These are phyloP conservation scores for Globisporangium irregulare DNA, from an alignment of 352 stramenopile species.

Conservation along the genomic window DNA sequence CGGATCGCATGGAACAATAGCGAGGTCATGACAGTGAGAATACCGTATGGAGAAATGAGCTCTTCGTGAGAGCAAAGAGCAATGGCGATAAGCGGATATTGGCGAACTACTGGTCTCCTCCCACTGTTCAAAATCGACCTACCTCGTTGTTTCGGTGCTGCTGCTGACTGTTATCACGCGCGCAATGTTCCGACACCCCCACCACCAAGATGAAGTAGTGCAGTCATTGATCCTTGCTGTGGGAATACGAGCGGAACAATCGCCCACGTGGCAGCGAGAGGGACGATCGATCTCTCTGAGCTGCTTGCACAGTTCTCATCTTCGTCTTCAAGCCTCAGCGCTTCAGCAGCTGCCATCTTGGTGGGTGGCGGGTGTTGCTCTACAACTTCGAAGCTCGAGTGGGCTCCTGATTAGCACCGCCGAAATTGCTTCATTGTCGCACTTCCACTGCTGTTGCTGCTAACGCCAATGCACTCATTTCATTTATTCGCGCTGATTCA, in stretches of 20 bases:
- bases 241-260: not conserved
- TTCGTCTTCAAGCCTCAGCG: not conserved
- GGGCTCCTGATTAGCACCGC: not conserved
- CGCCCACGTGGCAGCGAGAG: not conserved
- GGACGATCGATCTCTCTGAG: not conserved
- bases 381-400: not conserved
- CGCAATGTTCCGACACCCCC: too few relatives aligned
- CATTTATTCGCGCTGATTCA: not conserved
- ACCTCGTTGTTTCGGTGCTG: too few relatives aligned
- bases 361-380: not conserved
- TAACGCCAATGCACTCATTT: not conserved
- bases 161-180: too few relatives aligned
- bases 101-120: too few relatives aligned
- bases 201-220: not conserved
- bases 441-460: not conserved
- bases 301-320: too few relatives aligned
- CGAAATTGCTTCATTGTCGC: not conserved
- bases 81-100: too few relatives aligned
- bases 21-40: too few relatives aligned
- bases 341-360: not conserved
- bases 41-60: not conserved
- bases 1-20: not conserved
- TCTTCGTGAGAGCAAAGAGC: not conserved
- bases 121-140: too few relatives aligned
- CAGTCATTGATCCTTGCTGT: not conserved